Conservation (phyloP, 257 asterid genomes). For the Nicotiana otophora region DNA sequence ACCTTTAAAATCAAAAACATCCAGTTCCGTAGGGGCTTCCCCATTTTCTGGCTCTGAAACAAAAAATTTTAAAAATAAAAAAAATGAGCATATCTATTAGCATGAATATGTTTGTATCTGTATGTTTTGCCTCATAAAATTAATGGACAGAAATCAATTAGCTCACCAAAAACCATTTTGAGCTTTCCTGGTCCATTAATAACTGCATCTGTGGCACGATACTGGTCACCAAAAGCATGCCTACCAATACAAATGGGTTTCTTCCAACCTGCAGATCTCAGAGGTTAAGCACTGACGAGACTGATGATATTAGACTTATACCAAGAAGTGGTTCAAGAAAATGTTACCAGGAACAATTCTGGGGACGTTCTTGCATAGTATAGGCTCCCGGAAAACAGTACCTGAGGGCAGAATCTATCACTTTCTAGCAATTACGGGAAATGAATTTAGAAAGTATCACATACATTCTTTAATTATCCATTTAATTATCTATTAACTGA, state of each 20-base stretch:
- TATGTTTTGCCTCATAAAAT: neutral
- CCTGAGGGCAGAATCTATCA: constrained; percentile 36
- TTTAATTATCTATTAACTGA: neutral
- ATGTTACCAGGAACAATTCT: constrained; percentile 72
- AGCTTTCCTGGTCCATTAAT: constrained; percentile 85
- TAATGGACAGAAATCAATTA: neutral
- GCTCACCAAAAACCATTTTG: constrained; percentile 84
- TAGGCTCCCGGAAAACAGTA: constrained; percentile 93
- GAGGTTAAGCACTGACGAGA: constrained; percentile 4
- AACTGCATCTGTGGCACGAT: constrained; percentile 75
- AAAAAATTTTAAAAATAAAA: neutral
- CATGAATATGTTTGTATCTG: neutral
- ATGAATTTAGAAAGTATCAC: neutral
- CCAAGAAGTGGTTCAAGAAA: constrained; percentile 14
- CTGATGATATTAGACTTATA: constrained; percentile 15
- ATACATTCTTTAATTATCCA: neutral
- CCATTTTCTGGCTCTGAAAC: constrained; percentile 69
- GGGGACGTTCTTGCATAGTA: constrained; percentile 73
- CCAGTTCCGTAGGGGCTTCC: constrained; percentile 49
- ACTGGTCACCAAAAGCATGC: constrained; percentile 94
- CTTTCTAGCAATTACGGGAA: constrained; percentile 9
- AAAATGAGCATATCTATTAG: neutral
- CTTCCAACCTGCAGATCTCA: constrained; percentile 67
- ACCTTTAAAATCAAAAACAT: constrained; percentile 69
- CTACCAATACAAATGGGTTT: constrained; percentile 93